These are phyloP conservation scores for Lentinus tigrinus DNA, from an alignment of 768 basidiomycete genomes.

Conservation along the genomic window DNA sequence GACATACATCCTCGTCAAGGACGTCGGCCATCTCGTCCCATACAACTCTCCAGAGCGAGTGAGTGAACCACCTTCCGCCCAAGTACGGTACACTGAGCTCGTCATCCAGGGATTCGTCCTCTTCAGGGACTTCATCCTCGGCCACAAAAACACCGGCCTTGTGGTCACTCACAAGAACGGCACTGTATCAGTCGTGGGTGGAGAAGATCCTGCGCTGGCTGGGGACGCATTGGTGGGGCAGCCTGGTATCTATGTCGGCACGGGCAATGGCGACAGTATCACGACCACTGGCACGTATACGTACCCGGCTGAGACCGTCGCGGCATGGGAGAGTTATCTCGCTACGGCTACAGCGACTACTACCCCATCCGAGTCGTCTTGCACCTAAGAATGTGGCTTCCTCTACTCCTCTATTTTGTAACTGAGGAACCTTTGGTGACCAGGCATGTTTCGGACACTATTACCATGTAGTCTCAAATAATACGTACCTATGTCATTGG, in stretches of 20 bases:
- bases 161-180: conserved; percentile 35
- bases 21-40: conserved; percentile 42
- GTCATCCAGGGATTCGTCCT: conserved; percentile 54
- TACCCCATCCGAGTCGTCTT: not conserved
- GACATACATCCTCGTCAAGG: conserved; percentile 38
- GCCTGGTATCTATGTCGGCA: conserved; percentile 54
- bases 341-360: conserved; percentile 23
- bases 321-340: conserved; percentile 31
- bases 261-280: conserved; percentile 16
- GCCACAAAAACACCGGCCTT: conserved; percentile 57
- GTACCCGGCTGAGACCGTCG: conserved; percentile 31
- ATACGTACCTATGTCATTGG: too few relatives aligned
- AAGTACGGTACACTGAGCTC: not conserved
- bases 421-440: too few relatives aligned
- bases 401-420: too few relatives aligned
- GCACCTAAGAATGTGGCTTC: too few relatives aligned
- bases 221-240: conserved; percentile 49
- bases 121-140: conserved; percentile 65
- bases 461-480: too few relatives aligned
- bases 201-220: conserved; percentile 46
- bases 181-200: conserved; percentile 42
- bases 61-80: conserved; percentile 29
- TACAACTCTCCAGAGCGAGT: conserved; percentile 41
- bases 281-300: conserved; percentile 24
- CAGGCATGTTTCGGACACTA: too few relatives aligned